Percentiles rank a stretch among this genome's conserved stretches.
phyloP scores from a whole-genome alignment of 1,139 yeast species.

The Hyphopichia burtonii region DNA sequence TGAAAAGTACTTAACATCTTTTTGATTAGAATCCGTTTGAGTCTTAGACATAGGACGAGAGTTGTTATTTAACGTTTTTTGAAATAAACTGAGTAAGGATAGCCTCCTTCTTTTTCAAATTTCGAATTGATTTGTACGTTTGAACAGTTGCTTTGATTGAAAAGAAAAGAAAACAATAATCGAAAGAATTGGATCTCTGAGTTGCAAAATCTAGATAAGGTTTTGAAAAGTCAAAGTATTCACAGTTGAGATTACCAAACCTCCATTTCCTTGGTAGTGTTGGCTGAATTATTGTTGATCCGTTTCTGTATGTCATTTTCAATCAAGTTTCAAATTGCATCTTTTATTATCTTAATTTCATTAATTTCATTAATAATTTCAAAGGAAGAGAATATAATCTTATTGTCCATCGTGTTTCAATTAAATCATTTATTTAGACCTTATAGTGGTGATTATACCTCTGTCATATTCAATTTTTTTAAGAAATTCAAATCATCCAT shows the following conservation, averaged over 20 bases:
- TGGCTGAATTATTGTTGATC: not conserved
- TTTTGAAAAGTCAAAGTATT: no score
- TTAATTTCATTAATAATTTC: not conserved
- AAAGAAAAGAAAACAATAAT: no score
- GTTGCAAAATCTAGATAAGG: no score
- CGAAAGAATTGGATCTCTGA: no score
- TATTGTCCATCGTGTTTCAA: not conserved
- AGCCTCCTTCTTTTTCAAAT: no score
- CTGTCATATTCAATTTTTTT: not conserved
- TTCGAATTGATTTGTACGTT: no score
- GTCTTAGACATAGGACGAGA: no score
- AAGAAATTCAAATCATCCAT: not conserved
- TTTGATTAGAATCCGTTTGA: no score
- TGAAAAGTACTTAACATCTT: no score
- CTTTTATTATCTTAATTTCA: not conserved
- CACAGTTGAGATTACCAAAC: not conserved
- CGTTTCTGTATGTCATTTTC: not conserved
- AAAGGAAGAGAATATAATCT: not conserved
- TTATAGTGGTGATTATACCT: constrained; percentile 1
- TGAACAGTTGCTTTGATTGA: no score
- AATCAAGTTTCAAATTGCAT: not conserved
- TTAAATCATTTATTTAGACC: not conserved
- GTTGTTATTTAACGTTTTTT: no score
- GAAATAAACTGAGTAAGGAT: no score
- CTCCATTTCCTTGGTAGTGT: not conserved